Evolutionary conservation across 192 early-diverging fungal genomes (phyloP).

Genomic region (Rhizophagus prolifer): DNA sequence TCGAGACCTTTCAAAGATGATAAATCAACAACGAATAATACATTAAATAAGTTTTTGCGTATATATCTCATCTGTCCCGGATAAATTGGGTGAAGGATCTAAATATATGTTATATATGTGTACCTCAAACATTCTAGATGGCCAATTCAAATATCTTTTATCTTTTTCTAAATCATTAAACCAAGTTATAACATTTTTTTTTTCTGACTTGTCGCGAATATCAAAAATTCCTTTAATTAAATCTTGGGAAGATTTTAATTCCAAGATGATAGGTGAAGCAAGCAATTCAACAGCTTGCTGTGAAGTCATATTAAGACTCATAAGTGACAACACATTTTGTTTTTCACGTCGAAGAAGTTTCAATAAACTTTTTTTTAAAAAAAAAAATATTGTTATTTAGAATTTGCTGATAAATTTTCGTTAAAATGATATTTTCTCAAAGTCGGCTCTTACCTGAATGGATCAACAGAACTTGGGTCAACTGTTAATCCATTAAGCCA

Average conservation of each 20-base stretch:
- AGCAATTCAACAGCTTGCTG: constrained; percentile 45
- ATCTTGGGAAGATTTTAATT: constrained; percentile 27
- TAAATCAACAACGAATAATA: constrained; percentile 76
- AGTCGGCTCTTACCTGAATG: constrained; percentile 53
- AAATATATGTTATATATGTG: constrained; percentile 5
- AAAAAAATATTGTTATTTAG: background rate
- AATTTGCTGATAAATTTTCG: background rate
- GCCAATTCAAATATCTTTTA: constrained; percentile 69
- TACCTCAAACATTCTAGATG: constrained; percentile 43
- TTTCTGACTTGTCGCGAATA: constrained; percentile 61
- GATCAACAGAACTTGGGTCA: constrained; percentile 54
- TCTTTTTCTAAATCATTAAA: constrained; percentile 92
- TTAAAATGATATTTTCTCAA: background rate
- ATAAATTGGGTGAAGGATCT: constrained; percentile 61
- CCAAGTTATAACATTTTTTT: constrained; percentile 70
- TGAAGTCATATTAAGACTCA: constrained; percentile 42
- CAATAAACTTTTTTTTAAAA: constrained; percentile 45
- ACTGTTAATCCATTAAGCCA: constrained; percentile 70
- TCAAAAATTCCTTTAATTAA: constrained; percentile 62
- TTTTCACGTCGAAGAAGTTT: constrained; percentile 58
- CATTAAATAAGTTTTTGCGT: constrained; percentile 74
- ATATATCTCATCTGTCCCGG: constrained; percentile 74
- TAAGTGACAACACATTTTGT: constrained; percentile 47
- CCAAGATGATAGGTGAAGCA: constrained; percentile 19
- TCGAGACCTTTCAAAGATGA: constrained; percentile 53